Evolutionary conservation across 2,329 filamentous ascomycete species (phyloP), one percentile per base, ranked within the genome.

Genomic region (Verticillium nubilum): DNA sequence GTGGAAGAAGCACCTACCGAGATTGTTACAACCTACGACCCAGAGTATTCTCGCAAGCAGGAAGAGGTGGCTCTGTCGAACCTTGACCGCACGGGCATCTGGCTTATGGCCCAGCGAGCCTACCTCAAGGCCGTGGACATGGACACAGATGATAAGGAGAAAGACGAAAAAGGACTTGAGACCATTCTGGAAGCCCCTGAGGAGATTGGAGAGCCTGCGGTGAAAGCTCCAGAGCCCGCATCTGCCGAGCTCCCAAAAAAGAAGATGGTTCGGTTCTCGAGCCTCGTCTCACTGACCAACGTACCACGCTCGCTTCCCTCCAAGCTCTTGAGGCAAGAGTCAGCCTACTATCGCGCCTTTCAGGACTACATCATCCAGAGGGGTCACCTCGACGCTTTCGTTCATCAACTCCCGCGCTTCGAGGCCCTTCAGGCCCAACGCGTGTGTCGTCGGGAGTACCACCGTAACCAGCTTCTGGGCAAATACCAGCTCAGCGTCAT

Each of bases 311-410:
- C 73, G 35, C 74, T 86, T 19, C 83, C 83, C 10, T 75, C 81
- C 59, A 76, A 81, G 74, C 73, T 87, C 29, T 60, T 73, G 26
- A 80, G 78, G 60, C 79, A 84, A 69, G 90, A 95, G 68, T 88
- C 89, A 3, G 90, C 93, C 5, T 97, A 97, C 74, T 94, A 92
- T 76, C 88, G 90, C 62, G 92, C 92, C 10, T 97, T 97, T 72
- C 87, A 92, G 66, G 86, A 89, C 69, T 83, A 91, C 65, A 78
- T 87, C 53, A 82, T 90, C 60, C 84, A 85, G 31, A 86, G 85
- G 15, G 86, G 85, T 59, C 79, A 81, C 58, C 78, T 81, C 19
- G 95, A 98, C 72, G 86, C 88, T 10, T 97, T 97, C 70, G 84
- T 96, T 58, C 90, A 96, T 72, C 89, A 91, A 50, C 86, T 91